Evolutionary conservation across 2,329 filamentous ascomycete genomes (phyloP), one percentile per base, ranked within the genome.

Genomic region (Trichoderma brevicompactum): DNA sequence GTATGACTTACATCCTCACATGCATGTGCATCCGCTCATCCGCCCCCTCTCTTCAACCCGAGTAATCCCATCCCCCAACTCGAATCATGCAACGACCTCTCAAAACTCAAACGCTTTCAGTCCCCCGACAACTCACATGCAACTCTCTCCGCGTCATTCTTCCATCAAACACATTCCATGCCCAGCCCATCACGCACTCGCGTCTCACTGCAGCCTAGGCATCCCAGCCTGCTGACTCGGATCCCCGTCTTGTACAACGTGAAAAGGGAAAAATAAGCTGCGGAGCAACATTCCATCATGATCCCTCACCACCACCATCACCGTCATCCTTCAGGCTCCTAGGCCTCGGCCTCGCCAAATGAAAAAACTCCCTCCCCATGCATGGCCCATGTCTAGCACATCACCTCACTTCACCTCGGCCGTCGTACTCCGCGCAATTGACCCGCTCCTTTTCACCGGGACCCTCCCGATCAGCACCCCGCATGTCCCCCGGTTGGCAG

Each of bases 381-480:
- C 32, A 53, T 19, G n/a, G 52, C 17, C 32, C 44, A 40, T 48
- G 43, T 23, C 43, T 40, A 50, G 23, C 23, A 28, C 23, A 28
- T 28, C 23, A 28, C 23, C 23, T 3, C 23, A n/a, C 15, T n/a
- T 28, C 44, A 40, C 36, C 23, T 52, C 48, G 44, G 36, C 40
- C 58, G 28, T 48, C 43, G 40, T 59, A 15, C 43, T 48, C 46
- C 34, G 36, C 32, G 32, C 15, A 13, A 54, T 13, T 41, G 36
- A 28, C 50, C 50, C 50, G 36, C 48, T 62, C 44, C 58, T 36
- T n/a, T 53, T 62, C 59, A 10, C 41, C 49, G 48, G 28, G 28
- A n/a, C 28, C 40, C 59, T 62, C 48, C 48, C 15, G 59, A 62
- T 46, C 59, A 44, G 48, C 48, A 62, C 59, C 59, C 59, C 59